A percentile compares a stretch with the other conserved stretches of the same genome.
Conservation (phyloP, 805 yeast genomes). For the Hanseniaspora valbyensis region DNA sequence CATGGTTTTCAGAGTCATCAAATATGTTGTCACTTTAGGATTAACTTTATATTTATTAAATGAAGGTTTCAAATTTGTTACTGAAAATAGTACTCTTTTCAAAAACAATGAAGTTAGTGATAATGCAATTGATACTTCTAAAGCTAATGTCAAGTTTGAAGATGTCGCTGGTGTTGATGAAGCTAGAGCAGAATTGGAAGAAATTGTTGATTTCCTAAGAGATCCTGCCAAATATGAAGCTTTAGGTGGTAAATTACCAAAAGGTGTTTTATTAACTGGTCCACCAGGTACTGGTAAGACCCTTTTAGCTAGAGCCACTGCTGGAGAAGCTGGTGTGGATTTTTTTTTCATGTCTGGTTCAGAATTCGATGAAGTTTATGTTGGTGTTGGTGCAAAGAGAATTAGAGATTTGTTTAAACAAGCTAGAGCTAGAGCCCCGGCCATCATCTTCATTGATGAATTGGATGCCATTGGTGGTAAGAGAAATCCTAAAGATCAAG, state of each 20-base stretch:
- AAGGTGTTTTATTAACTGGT: slow-evolving; percentile 92
- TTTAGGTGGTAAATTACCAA: slow-evolving; percentile 92
- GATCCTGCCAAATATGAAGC: slow-evolving; percentile 96
- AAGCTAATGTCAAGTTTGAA: slow-evolving; percentile 73
- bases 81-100: slow-evolving; percentile 60
- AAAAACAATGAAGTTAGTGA: slow-evolving; percentile 63
- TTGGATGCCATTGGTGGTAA: slow-evolving; percentile 98
- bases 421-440: slow-evolving; percentile 92
- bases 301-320: slow-evolving; percentile 90
- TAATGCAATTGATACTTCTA: slow-evolving; percentile 70
- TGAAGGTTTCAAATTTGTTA: slow-evolving; percentile 62
- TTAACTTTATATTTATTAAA: slow-evolving; percentile 71
- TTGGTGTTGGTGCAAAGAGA: slow-evolving; percentile 98
- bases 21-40: slow-evolving; percentile 77
- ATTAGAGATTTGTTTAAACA: slow-evolving; percentile 87
- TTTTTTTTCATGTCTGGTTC: slow-evolving; percentile 98
- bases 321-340: slow-evolving; percentile 98
- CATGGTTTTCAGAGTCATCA: slow-evolving; percentile 72
- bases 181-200: slow-evolving; percentile 94
- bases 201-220: slow-evolving; percentile 91
- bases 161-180: slow-evolving; percentile 98
- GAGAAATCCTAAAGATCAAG: slow-evolving; percentile 94
- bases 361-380: slow-evolving; percentile 94
- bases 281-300: slow-evolving; percentile 99
- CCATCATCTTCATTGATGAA: slow-evolving; percentile 94